Evolutionary conservation across 495 filamentous ascomycete species (phyloP).

Genomic region (Penicillium cosmopolitanum): DNA sequence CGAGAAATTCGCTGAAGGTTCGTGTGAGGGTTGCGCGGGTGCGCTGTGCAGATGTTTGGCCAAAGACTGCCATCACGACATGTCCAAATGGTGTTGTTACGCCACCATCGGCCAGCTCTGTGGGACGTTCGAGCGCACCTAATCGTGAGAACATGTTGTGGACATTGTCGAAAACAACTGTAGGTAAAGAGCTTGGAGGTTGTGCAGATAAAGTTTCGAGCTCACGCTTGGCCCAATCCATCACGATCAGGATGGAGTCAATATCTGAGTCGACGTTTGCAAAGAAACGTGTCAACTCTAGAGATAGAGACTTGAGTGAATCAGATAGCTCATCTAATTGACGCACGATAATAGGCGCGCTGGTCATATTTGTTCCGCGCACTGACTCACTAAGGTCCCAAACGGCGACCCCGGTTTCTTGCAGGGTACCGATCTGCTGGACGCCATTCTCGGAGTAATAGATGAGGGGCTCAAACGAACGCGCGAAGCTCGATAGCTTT

Average conservation of each 20-base stretch:
- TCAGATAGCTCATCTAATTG: constrained; percentile 84
- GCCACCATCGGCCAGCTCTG: constrained; percentile 38
- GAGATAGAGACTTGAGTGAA: constrained; percentile 75
- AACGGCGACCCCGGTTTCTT: constrained; percentile 87
- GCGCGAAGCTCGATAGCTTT: constrained; percentile 84
- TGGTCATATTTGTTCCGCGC: constrained; percentile 85
- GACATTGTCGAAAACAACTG: constrained; percentile 74
- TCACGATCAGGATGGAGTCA: constrained; percentile 86
- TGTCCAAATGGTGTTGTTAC: constrained; percentile 68
- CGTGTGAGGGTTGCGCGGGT: constrained; percentile 79
- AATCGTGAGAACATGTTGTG: constrained; percentile 71
- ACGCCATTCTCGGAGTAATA: constrained; percentile 89
- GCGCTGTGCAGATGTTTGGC: constrained; percentile 75
- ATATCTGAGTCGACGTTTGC: constrained; percentile 90
- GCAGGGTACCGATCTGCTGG: constrained; percentile 79
- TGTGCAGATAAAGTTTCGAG: constrained; percentile 58
- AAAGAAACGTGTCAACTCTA: constrained; percentile 86
- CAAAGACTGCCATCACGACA: constrained; percentile 71
- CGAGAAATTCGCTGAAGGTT: constrained; percentile 84
- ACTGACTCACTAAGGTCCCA: constrained; percentile 91
- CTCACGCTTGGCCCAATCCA: constrained; percentile 93
- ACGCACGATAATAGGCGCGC: constrained; percentile 78
- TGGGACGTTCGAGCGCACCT: constrained; percentile 64
- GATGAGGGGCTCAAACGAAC: constrained; percentile 87
- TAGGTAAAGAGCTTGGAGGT: constrained; percentile 60